Evolutionary conservation across 1,139 yeast genomes (phyloP).

Genomic region (Saccharomyces hybrid): DNA sequence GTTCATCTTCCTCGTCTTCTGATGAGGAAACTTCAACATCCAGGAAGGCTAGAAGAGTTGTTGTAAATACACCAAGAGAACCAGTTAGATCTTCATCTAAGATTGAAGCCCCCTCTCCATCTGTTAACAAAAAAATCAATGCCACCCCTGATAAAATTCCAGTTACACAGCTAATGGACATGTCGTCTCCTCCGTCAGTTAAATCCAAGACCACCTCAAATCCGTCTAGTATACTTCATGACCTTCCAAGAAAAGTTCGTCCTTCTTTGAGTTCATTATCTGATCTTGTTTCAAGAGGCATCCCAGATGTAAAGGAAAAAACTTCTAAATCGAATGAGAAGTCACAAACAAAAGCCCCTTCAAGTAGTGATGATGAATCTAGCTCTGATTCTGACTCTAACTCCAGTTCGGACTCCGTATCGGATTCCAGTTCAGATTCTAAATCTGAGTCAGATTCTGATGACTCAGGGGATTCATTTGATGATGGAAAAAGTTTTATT

Average conservation of each 20-base stretch:
- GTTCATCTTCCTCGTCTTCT: conserved; percentile 7
- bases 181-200: conserved; percentile 11
- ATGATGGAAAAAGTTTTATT: conserved; percentile 30
- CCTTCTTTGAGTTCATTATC: conserved; percentile 45
- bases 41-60: conserved; percentile 30
- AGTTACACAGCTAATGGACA: conserved; percentile 15
- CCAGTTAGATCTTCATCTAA: conserved; percentile 1
- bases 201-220: conserved; percentile 7
- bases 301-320: conserved; percentile 53
- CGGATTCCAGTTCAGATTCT: conserved; percentile 27
- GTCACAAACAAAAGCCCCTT: conserved; percentile 29
- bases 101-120: no score
- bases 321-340: conserved; percentile 28
- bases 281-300: conserved; percentile 51
- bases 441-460: conserved; percentile 11
- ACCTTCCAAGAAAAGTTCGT: conserved; percentile 25
- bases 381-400: conserved; percentile 25
- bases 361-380: conserved; percentile 19
- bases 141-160: conserved; percentile 16
- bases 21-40: conserved; percentile 21
- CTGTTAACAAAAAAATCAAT: no score
- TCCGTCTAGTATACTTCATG: conserved; percentile 12
- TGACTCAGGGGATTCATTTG: conserved; percentile 16
- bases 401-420: conserved; percentile 14
- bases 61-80: conserved; percentile 29